phyloP scores from a whole-genome alignment of 352 stramenopile genomes.

The Pythium folliculosum region DNA sequence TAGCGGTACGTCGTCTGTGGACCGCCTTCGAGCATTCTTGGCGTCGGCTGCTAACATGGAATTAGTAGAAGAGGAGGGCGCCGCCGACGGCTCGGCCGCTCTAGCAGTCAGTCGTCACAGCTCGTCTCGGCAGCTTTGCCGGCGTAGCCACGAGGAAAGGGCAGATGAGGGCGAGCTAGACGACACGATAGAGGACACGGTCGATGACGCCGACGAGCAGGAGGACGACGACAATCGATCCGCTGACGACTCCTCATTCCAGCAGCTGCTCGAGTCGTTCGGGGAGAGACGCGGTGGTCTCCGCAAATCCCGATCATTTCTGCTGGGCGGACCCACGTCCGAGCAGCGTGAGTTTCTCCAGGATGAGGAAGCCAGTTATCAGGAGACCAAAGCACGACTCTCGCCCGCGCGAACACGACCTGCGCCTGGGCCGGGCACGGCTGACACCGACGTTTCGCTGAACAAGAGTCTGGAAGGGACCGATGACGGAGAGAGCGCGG shows the following conservation, averaged over 20 bases:
- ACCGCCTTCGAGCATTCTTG: conserved; percentile 26
- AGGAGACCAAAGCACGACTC: conserved; percentile 16
- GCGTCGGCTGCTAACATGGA: conserved; percentile 7
- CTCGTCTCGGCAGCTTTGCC: not conserved
- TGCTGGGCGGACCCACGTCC: conserved; percentile 33
- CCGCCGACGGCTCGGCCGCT: not conserved
- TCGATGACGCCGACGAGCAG: not conserved
- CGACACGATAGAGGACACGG: not conserved
- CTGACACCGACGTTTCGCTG: not conserved
- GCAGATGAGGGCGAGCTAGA: not conserved
- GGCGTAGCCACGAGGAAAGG: not conserved
- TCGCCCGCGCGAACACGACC: not conserved
- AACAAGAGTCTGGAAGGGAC: not conserved
- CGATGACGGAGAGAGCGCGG: conserved; percentile 7
- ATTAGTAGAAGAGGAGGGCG: not conserved
- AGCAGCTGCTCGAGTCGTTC: conserved; percentile 51
- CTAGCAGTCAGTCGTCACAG: not conserved
- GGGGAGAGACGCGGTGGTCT: conserved; percentile 35
- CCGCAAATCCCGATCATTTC: conserved; percentile 30
- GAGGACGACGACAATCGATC: not conserved
- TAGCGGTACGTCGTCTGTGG: conserved; percentile 17
- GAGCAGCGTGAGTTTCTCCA: conserved; percentile 49
- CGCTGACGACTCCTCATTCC: conserved; percentile 32
- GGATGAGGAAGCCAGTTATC: conserved; percentile 42
- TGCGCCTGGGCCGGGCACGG: not conserved